A percentile compares a stretch with the other conserved stretches of the same genome.
phyloP scores from a whole-genome alignment of 2,329 filamentous ascomycete species.

The Gyromitra esculenta region DNA sequence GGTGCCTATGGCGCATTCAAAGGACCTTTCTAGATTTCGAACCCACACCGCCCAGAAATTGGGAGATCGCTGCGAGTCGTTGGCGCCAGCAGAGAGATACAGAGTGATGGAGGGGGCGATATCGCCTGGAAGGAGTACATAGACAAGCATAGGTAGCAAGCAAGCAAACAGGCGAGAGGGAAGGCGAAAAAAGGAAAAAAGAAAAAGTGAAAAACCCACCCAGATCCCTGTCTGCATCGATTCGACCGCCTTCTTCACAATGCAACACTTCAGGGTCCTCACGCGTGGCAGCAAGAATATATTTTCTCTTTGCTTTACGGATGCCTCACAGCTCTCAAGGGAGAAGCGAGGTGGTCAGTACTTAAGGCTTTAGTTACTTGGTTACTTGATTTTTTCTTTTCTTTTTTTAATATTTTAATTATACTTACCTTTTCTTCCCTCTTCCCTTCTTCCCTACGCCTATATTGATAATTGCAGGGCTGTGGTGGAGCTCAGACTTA shows the following conservation, averaged over 20 bases:
- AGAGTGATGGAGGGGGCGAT: conserved; percentile 41
- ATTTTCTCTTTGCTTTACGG: conserved; percentile 48
- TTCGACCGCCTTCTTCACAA: conserved; percentile 45
- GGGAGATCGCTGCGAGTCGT: conserved; percentile 48
- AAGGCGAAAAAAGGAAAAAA: conserved; percentile 39
- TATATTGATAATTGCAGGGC: conserved; percentile 47
- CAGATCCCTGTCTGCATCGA: conserved; percentile 51
- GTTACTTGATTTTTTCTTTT: conserved; percentile 1
- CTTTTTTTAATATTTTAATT: conserved; percentile 49
- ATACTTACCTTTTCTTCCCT: conserved; percentile 40
- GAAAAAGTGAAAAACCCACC: conserved; percentile 41
- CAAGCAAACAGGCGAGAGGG: conserved; percentile 29
- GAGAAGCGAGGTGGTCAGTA: conserved; percentile 41
- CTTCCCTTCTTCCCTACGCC: conserved; percentile 26
- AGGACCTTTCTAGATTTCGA: conserved; percentile 44
- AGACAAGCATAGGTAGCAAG: conserved; percentile 31
- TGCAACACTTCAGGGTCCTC: conserved; percentile 52
- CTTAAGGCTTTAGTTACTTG: conserved; percentile 48
- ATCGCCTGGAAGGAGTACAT: conserved; percentile 29
- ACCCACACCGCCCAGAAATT: conserved; percentile 40
- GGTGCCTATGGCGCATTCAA: conserved; percentile 33
- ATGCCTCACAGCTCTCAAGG: conserved; percentile 28
- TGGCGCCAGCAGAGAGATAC: conserved; percentile 48
- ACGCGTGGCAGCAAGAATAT: conserved; percentile 51
- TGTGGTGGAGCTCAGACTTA: conserved; percentile 34